Base-by-base conservation (phyloP, 2,329 filamentous ascomycete species). In the Fusarium clavum region DNA sequence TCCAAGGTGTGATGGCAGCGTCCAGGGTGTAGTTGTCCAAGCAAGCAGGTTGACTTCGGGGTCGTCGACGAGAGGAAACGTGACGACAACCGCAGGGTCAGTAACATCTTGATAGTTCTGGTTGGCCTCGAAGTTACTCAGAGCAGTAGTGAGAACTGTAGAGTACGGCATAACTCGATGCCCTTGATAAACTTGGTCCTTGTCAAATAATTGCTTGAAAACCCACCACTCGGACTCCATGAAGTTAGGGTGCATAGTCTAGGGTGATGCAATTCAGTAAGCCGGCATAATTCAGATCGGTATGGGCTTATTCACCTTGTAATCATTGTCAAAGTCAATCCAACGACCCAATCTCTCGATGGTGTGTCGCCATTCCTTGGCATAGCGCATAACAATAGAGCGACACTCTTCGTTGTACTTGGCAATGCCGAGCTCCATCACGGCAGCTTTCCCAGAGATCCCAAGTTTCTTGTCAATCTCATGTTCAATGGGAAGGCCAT, bases 141-240 rank as follows among this genome's bases (percentile, higher is more conserved):
- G 85, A 8, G 94, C 92, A 5, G 94, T 98, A 59, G 92, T 94
- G 76, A 97, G 87, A 18, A 91, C 94, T 3, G 94, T 98, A 30
- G 94, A 97, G 81, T 96, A 98, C 14, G 95, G 95, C 93, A 98
- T 96, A 68, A 98, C 94, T 77, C 91, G 90, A 81, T 96, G 92
- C 45, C 94, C 94, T 73, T 94, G 92, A 79, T 98, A 98, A 58
- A 98, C 94, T 67, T 92, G 86, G 60, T 90, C 92, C 82, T 97
- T 97, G 74, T 97, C 92, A 79, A 93, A 97, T 25, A 98, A 86
- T 78, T 95, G 90, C 84, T 96, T 97, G 85, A 97, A 97, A 20
- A 96, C 92, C 94, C 95, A 98, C 95, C 95, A 98, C 71, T 93
- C 90, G 0, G 92, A 92, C 83, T 98, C 95, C 95, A 98, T 98